These are phyloP conservation scores for Zychaea mexicana DNA, from an alignment of 371 early-diverging fungal genomes.

Conservation along the genomic window DNA sequence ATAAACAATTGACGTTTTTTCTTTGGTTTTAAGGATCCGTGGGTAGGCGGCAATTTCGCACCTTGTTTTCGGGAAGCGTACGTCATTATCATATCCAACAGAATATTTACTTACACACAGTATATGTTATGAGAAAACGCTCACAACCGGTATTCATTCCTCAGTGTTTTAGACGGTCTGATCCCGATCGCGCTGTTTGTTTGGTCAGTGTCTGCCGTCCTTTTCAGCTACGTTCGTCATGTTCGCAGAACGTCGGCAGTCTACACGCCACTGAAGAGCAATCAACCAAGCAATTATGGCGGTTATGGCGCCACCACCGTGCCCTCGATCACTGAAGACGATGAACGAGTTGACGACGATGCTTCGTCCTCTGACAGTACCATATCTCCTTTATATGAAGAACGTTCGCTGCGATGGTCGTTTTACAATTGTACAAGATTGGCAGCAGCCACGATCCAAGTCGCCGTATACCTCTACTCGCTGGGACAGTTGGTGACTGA, in stretches of 20 bases:
- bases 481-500: background rate
- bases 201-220: constrained; percentile 9
- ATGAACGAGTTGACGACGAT: constrained; percentile 10
- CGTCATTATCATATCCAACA: background rate
- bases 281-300: background rate
- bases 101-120: background rate
- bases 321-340: background rate
- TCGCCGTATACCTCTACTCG: constrained; percentile 6
- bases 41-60: constrained; percentile 25
- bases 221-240: constrained; percentile 7
- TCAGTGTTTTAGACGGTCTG: constrained; percentile 17
- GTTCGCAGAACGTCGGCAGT: constrained; percentile 2
- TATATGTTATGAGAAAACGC: background rate
- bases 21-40: constrained; percentile 11
- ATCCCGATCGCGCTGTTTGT: constrained; percentile 10
- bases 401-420: constrained; percentile 15
- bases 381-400: constrained; percentile 17
- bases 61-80: constrained; percentile 32
- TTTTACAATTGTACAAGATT: constrained; percentile 14
- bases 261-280: constrained; percentile 19
- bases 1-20: background rate
- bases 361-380: constrained; percentile 15
- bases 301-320: constrained; percentile 22
- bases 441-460: background rate
- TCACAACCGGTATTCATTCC: no score